These are phyloP conservation scores for Ichthyophthirius multifiliis DNA, from an alignment of 169 alveolate species.

Conservation along the genomic window DNA sequence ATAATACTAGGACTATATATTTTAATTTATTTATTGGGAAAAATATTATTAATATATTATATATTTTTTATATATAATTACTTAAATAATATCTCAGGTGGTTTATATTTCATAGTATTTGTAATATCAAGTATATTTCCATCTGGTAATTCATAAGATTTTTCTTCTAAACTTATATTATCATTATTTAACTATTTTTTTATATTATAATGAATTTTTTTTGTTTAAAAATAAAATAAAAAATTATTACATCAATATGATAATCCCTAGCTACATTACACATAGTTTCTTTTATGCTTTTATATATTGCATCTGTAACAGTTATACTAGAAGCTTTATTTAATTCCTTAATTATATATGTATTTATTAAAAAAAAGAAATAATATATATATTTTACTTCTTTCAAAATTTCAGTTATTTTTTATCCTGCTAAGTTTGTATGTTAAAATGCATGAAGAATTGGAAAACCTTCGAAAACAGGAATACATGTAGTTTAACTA, in stretches of 20 bases:
- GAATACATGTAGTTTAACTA: slow-evolving; percentile 44
- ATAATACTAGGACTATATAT: background rate
- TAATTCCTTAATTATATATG: background rate
- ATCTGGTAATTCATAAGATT: slow-evolving; percentile 55
- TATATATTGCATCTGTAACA: slow-evolving; percentile 10
- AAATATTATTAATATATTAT: background rate
- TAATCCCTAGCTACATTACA: slow-evolving; percentile 29
- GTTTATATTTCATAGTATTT: slow-evolving; percentile 9
- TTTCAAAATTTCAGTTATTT: slow-evolving; percentile 8
- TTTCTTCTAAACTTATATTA: slow-evolving; percentile 32
- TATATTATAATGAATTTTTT: no score
- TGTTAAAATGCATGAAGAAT: slow-evolving; percentile 40
- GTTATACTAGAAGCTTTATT: background rate
- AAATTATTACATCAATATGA: slow-evolving; percentile 24
- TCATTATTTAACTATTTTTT: no score
- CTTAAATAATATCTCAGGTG: slow-evolving; percentile 24
- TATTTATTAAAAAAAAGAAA: background rate
- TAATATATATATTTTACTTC: background rate
- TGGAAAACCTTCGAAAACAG: slow-evolving; percentile 50
- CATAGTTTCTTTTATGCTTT: slow-evolving; percentile 50
- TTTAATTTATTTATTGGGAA: background rate
- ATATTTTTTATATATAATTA: background rate
- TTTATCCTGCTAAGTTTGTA: slow-evolving; percentile 14
- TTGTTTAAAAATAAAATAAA: background rate
- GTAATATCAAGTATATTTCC: slow-evolving; percentile 33